Evolutionary conservation across 345 rosid species (phyloP).

Genomic region (Sonneratia caseolaris): DNA sequence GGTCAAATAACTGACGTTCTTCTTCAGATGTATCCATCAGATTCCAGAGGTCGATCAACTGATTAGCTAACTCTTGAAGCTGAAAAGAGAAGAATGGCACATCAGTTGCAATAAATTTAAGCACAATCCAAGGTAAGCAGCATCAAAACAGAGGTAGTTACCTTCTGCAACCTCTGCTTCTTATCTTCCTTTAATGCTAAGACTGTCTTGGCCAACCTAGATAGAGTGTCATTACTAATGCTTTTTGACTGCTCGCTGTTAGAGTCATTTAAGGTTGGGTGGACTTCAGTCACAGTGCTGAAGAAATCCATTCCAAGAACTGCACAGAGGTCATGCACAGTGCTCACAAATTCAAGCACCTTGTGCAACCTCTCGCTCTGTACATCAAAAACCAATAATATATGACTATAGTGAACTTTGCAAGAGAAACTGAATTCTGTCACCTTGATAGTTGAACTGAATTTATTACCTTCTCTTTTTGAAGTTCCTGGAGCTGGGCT

Average conservation of each 20-base stretch:
- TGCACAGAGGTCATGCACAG: constrained; percentile 88
- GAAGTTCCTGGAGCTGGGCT: constrained; percentile 72
- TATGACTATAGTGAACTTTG: background rate
- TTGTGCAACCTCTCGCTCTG: constrained; percentile 85
- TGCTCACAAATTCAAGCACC: constrained; percentile 83
- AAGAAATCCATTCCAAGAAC: constrained; percentile 90
- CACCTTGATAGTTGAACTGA: background rate
- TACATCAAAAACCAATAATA: constrained; percentile 15
- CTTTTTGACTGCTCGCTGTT: constrained; percentile 59
- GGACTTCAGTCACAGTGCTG: constrained; percentile 71
- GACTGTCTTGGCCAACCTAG: constrained; percentile 70
- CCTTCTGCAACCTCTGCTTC: constrained; percentile 82
- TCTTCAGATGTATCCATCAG: constrained; percentile 94
- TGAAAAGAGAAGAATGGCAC: constrained; percentile 15
- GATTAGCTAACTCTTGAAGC: constrained; percentile 94
- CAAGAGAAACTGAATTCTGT: background rate
- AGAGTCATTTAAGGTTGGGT: constrained; percentile 86
- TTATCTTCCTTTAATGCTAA: constrained; percentile 74
- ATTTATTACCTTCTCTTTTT: constrained; percentile 70
- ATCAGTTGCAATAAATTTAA: background rate
- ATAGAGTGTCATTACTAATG: constrained; percentile 86
- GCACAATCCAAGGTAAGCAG: background rate
- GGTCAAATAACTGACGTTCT: constrained; percentile 71
- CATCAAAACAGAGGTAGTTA: constrained; percentile 6
- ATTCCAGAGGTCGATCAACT: constrained; percentile 88